Percentiles rank a stretch among this genome's conserved stretches.
Conservation (phyloP, 306 rosid species). For the Vigna reflexopilosa region DNA sequence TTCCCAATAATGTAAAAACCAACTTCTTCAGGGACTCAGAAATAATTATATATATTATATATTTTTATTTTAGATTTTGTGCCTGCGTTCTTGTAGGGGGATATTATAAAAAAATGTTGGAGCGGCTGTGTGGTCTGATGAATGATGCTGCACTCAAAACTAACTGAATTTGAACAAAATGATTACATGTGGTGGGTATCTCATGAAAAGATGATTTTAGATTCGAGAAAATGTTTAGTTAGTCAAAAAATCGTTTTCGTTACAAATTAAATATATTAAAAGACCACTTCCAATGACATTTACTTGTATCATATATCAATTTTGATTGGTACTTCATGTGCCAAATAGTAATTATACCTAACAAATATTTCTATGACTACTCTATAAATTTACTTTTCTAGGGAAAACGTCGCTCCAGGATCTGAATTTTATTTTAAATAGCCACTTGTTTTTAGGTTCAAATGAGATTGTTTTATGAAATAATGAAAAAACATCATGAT, state of each 20-base stretch:
- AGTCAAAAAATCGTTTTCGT: neutral
- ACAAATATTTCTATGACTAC: too few relatives aligned
- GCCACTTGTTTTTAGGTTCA: neutral
- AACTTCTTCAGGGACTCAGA: neutral
- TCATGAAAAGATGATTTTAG: neutral
- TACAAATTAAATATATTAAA: neutral
- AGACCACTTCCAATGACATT: neutral
- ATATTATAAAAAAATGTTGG: neutral
- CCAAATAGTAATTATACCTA: conserved; percentile 1
- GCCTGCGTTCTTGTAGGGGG: too few relatives aligned
- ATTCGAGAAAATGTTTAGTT: neutral
- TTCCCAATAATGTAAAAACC: conserved; percentile 10
- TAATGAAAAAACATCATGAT: neutral
- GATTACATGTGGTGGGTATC: conserved; percentile 16
- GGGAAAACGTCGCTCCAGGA: too few relatives aligned
- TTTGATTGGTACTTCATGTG: neutral
- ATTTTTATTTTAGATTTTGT: neutral
- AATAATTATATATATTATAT: neutral
- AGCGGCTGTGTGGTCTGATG: too few relatives aligned
- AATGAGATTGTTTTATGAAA: neutral
- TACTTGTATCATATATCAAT: neutral
- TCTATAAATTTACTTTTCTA: too few relatives aligned
- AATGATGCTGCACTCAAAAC: neutral
- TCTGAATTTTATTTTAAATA: too few relatives aligned
- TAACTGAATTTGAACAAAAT: conserved; percentile 16